A percentile compares a stretch with the other conserved stretches of the same genome.
These are phyloP conservation scores for Spiromastix sp. DNA, from an alignment of 2,329 filamentous ascomycete genomes.

Conservation along the genomic window DNA sequence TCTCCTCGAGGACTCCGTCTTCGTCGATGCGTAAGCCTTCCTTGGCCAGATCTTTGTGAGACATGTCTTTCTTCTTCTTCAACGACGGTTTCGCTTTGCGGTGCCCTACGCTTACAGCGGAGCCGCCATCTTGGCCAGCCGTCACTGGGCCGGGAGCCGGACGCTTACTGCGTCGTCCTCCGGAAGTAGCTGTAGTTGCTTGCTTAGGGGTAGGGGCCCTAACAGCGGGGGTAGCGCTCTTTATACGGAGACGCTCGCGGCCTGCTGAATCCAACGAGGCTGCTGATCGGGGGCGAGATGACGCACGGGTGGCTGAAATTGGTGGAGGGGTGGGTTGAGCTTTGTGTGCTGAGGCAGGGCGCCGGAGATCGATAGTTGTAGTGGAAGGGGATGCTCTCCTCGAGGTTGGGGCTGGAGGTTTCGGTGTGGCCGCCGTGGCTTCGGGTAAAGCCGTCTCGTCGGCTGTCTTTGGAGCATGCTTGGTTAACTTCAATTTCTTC, in stretches of 20 bases:
- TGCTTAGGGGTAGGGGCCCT: slow-evolving; percentile 31
- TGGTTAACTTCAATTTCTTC: slow-evolving; percentile 31
- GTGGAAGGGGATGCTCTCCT: slow-evolving; percentile 5
- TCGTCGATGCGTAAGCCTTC: slow-evolving; percentile 36
- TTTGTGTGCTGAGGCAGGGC: slow-evolving; percentile 14
- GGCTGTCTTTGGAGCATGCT: slow-evolving; percentile 9
- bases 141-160: slow-evolving; percentile 52
- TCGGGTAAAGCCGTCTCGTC: slow-evolving; percentile 11
- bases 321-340: slow-evolving; percentile 14
- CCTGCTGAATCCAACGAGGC: slow-evolving; percentile 7
- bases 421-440: slow-evolving; percentile 1
- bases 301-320: slow-evolving; percentile 14
- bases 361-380: slow-evolving; percentile 9
- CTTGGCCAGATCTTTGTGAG: slow-evolving; percentile 18
- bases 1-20: slow-evolving; percentile 38
- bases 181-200: slow-evolving; percentile 17
- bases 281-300: slow-evolving; percentile 15
- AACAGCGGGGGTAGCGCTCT: slow-evolving; percentile 31
- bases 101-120: slow-evolving; percentile 51
- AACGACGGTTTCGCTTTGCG: slow-evolving; percentile 45
- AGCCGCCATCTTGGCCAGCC: slow-evolving; percentile 47
- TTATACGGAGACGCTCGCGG: slow-evolving; percentile 27
- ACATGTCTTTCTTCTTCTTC: slow-evolving; percentile 32
- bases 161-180: slow-evolving; percentile 42
- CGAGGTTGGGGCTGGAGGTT: slow-evolving; percentile 7